Percentiles rank a stretch among this genome's conserved stretches.
Evolutionary conservation across 2,329 filamentous ascomycete species (phyloP).

Genomic region (Stemphylium vesicarium): DNA sequence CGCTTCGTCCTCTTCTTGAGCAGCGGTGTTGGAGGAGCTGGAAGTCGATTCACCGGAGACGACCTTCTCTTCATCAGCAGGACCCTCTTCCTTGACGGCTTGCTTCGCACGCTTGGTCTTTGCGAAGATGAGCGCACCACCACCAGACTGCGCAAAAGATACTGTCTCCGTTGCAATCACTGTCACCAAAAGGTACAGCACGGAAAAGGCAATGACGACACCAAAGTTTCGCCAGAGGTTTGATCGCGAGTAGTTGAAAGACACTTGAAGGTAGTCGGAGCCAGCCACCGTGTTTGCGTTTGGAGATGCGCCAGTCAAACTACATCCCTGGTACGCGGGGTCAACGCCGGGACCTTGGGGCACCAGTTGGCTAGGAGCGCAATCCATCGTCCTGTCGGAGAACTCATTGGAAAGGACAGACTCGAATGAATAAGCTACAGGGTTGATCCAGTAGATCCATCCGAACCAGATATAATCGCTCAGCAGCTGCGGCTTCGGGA

Average conservation of each 20-base stretch:
- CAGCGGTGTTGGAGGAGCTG: conserved; percentile 29
- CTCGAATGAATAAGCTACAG: conserved; percentile 68
- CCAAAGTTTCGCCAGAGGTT: conserved; percentile 78
- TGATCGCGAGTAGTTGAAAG: conserved; percentile 63
- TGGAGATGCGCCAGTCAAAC: conserved; percentile 63
- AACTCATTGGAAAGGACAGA: conserved; percentile 73
- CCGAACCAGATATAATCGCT: conserved; percentile 69
- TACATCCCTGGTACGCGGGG: conserved; percentile 66
- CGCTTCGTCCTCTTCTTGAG: conserved; percentile 37
- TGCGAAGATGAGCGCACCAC: conserved; percentile 75
- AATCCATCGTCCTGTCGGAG: conserved; percentile 62
- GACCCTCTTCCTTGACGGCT: conserved; percentile 54
- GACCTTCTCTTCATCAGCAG: conserved; percentile 65
- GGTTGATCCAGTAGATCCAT: conserved; percentile 54
- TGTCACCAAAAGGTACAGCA: conserved; percentile 76
- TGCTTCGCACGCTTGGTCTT: conserved; percentile 67
- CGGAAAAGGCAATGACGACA: conserved; percentile 75
- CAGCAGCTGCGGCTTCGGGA: conserved; percentile 67
- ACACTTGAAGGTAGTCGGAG: conserved; percentile 59
- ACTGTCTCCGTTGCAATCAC: conserved; percentile 73
- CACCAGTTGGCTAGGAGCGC: conserved; percentile 64
- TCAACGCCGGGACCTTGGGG: conserved; percentile 63
- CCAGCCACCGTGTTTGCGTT: conserved; percentile 61
- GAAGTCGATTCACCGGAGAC: conserved; percentile 33
- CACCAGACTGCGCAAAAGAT: conserved; percentile 65